Percentiles rank a stretch among this genome's conserved stretches.
These are phyloP conservation scores for Afroboletus lepidellus DNA, from an alignment of 1,284 basidiomycete species.

Conservation along the genomic window DNA sequence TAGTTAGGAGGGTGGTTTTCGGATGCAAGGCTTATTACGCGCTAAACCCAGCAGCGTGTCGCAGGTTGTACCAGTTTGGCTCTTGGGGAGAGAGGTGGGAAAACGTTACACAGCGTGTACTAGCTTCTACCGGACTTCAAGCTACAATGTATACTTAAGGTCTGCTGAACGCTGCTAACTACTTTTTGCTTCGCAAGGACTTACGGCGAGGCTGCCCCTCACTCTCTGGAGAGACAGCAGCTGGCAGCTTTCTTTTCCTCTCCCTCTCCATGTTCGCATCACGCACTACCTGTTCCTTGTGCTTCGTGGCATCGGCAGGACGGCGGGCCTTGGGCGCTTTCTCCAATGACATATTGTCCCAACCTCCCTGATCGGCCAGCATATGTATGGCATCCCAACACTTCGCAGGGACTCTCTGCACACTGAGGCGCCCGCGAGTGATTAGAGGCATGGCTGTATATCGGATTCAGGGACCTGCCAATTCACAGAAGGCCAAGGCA, in stretches of 20 bases:
- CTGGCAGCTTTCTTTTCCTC: constrained; percentile 26
- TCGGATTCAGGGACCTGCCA: constrained; percentile 1
- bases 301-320: constrained; percentile 60
- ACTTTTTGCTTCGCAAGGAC: constrained; percentile 23
- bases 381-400: constrained; percentile 70
- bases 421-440: constrained; percentile 82
- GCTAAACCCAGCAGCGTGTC: constrained; percentile 24
- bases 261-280: constrained; percentile 3
- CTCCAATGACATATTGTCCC: constrained; percentile 46
- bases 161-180: neutral
- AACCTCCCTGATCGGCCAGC: constrained; percentile 75
- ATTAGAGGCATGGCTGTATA: constrained; percentile 74
- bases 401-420: constrained; percentile 71
- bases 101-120: constrained; percentile 19
- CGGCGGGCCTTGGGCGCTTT: constrained; percentile 69
- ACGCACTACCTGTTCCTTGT: constrained; percentile 65
- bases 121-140: no score
- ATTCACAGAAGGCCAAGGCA: constrained; percentile 2
- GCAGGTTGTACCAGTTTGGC: constrained; percentile 15
- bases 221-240: constrained; percentile 2
- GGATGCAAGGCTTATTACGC: constrained; percentile 17
- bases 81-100: constrained; percentile 32
- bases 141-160: no score
- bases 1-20: constrained; percentile 12
- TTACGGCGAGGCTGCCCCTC: constrained; percentile 19